These are phyloP conservation scores for Cladorrhinum sp. DNA, from an alignment of 2,329 filamentous ascomycete species.

Conservation along the genomic window DNA sequence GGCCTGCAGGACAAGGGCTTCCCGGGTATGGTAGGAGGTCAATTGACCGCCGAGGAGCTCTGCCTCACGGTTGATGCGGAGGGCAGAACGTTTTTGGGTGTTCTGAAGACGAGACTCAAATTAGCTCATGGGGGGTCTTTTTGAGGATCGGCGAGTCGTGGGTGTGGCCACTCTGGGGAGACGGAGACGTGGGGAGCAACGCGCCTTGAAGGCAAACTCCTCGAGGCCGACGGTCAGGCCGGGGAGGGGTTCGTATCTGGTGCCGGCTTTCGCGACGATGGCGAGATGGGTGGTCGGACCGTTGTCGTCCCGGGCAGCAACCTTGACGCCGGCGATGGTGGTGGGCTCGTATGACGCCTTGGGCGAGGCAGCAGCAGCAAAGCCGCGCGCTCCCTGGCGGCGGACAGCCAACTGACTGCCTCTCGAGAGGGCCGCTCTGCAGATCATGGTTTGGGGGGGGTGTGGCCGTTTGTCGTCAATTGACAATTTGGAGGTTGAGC, in stretches of 20 bases:
- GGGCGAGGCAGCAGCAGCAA: slow-evolving; percentile 58
- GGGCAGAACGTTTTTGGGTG: slow-evolving; percentile 81
- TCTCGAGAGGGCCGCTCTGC: slow-evolving; percentile 58
- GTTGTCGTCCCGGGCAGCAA: slow-evolving; percentile 84
- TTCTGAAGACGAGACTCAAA: slow-evolving; percentile 55
- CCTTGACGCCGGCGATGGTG: slow-evolving; percentile 84
- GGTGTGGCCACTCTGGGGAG: slow-evolving; percentile 4
- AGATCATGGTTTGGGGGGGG: slow-evolving; percentile 59
- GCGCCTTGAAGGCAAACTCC: slow-evolving; percentile 93
- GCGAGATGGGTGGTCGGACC: slow-evolving; percentile 89
- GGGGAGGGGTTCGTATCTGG: slow-evolving; percentile 84
- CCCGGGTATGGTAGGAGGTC: slow-evolving; percentile 81
- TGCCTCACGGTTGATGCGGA: slow-evolving; percentile 91
- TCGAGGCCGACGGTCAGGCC: slow-evolving; percentile 87
- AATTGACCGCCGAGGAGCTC: slow-evolving; percentile 94
- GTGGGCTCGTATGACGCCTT: slow-evolving; percentile 85
- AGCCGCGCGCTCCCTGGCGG: slow-evolving; percentile 51
- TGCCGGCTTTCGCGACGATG: slow-evolving; percentile 89
- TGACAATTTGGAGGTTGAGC: slow-evolving; percentile 41
- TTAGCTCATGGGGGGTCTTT: slow-evolving; percentile 42
- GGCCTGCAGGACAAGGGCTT: slow-evolving; percentile 87
- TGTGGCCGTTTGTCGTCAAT: slow-evolving; percentile 51
- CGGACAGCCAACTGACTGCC: slow-evolving; percentile 57
- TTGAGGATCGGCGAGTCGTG: slow-evolving; percentile 14
- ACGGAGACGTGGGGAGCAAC: slow-evolving; percentile 10